Percentiles rank a stretch among this genome's conserved stretches.
phyloP scores from a whole-genome alignment of 1,284 basidiomycete species.

The Rhodotorula sp. region DNA sequence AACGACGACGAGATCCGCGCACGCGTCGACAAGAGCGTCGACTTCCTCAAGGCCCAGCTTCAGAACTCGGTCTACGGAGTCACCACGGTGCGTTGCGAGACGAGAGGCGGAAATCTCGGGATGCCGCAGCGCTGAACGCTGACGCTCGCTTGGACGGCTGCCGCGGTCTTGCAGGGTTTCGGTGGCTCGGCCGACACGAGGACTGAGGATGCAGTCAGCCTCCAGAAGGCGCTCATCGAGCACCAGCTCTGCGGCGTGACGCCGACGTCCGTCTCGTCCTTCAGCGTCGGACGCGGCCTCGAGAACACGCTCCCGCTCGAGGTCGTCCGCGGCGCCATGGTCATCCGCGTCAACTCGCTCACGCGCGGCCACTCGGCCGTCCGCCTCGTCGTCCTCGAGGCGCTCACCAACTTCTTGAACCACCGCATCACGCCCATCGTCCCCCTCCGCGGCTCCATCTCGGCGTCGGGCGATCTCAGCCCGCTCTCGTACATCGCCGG shows the following conservation, averaged over 20 bases:
- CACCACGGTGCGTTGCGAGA: not conserved
- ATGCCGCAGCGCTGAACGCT: not conserved
- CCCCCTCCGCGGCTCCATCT: conserved; percentile 79
- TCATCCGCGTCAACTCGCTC: conserved; percentile 72
- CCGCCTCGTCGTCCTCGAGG: conserved; percentile 74
- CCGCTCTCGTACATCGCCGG: conserved; percentile 77
- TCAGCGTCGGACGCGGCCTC: conserved; percentile 53
- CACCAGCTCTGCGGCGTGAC: conserved; percentile 65
- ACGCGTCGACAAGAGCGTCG: conserved; percentile 61
- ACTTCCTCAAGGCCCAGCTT: conserved; percentile 42
- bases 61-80: conserved; percentile 4
- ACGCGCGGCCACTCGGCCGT: conserved; percentile 75
- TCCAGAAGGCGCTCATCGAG: conserved; percentile 63
- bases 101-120: not conserved
- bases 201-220: conserved; percentile 63
- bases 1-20: conserved; percentile 58
- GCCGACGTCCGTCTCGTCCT: conserved; percentile 61
- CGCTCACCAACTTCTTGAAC: conserved; percentile 70
- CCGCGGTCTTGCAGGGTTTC: conserved; percentile 62
- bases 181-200: conserved; percentile 71
- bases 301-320: conserved; percentile 72
- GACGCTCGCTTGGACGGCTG: too few species aligned
- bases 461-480: conserved; percentile 66
- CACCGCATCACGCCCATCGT: conserved; percentile 77
- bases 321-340: conserved; percentile 85